Conservation (phyloP, 306 rosid genomes). For the Acmispon strigosus region DNA sequence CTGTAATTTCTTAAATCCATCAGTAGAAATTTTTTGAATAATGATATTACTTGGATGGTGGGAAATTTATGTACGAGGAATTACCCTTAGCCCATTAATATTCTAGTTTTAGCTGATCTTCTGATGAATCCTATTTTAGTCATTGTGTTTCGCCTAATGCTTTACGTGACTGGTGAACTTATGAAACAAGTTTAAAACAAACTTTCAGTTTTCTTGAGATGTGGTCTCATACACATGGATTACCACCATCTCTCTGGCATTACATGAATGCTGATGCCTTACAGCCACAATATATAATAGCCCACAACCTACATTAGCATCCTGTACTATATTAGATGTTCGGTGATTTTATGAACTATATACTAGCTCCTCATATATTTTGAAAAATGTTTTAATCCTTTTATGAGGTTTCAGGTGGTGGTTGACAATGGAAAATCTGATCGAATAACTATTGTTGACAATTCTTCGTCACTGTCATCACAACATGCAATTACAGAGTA, state of each 20-base stretch:
- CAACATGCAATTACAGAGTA: constrained; percentile 82
- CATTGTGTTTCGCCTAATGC: constrained; percentile 4
- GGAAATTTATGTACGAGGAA: not conserved
- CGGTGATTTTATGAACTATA: constrained; percentile 1
- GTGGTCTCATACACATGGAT: not conserved
- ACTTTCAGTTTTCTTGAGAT: not conserved
- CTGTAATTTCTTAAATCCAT: not conserved
- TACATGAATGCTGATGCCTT: constrained; percentile 15
- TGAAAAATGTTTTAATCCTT: constrained; percentile 2
- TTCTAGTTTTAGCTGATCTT: not conserved
- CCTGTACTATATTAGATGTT: not conserved
- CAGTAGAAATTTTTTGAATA: too few species aligned
- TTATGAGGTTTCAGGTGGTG: constrained; percentile 58
- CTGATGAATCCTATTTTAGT: not conserved
- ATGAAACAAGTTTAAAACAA: constrained; percentile 2
- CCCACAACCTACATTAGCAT: not conserved
- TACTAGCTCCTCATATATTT: not conserved
- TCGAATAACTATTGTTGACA: constrained; percentile 47
- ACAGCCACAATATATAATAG: not conserved
- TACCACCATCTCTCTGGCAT: not conserved
- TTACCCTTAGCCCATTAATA: not conserved
- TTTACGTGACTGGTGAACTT: constrained; percentile 4
- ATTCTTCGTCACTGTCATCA: constrained; percentile 34
- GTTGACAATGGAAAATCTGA: constrained; percentile 79
- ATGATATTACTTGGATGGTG: not conserved